phyloP scores from a whole-genome alignment of 2,329 filamentous ascomycete species.

The Aspergillus sp. region DNA sequence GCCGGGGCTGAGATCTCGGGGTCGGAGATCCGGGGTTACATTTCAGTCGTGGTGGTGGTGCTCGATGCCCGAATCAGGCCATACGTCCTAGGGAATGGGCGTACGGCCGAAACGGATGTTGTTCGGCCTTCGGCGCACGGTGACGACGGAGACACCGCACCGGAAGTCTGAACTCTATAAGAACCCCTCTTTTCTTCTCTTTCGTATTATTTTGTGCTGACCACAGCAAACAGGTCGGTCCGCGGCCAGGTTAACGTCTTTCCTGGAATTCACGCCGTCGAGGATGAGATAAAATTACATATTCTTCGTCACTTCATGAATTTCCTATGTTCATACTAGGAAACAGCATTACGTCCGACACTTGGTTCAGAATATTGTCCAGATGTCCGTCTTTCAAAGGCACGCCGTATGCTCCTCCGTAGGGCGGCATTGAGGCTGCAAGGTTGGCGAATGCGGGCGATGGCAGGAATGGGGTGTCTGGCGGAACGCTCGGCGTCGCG shows the following conservation, averaged over 20 bases:
- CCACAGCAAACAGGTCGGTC: too few species aligned
- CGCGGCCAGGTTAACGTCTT: not conserved
- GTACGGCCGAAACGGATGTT: conserved; percentile 11
- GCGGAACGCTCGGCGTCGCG: conserved; percentile 9
- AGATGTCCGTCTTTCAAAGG: conserved; percentile 27
- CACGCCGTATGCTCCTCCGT: conserved; percentile 7
- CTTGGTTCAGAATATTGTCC: conserved; percentile 32
- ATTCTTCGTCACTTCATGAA: not conserved
- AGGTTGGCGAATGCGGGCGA: conserved; percentile 12
- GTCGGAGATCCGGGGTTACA: too few species aligned
- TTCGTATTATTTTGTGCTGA: not conserved
- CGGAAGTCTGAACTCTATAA: not conserved
- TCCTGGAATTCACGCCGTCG: not conserved
- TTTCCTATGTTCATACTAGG: conserved; percentile 28
- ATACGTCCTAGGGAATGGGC: not conserved
- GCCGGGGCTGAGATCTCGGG: too few species aligned
- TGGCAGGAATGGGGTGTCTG: conserved; percentile 5
- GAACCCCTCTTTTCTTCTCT: not conserved
- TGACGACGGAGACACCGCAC: not conserved
- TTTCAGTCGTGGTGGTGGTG: too few species aligned
- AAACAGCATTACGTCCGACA: conserved; percentile 38
- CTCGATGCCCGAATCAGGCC: not conserved
- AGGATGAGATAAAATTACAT: not conserved
- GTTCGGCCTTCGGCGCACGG: not conserved
- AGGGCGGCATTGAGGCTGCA: conserved; percentile 5